Evolutionary conservation across 805 yeast species (phyloP), one percentile per base, ranked within the genome.

Genomic region (Cyberlindnera americana): DNA sequence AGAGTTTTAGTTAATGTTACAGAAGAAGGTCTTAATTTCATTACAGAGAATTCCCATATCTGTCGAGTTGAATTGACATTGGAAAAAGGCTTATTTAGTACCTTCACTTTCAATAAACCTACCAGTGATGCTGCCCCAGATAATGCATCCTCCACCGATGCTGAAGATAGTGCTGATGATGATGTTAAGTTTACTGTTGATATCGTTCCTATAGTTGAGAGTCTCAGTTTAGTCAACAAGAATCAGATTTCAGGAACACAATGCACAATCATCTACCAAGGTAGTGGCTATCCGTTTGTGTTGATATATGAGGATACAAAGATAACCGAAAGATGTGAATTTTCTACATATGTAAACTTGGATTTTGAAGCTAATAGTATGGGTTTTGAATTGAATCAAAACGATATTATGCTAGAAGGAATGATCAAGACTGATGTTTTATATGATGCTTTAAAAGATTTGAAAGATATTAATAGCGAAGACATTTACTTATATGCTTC

Each of bases 271-370:
- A 66, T 72, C 16, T 75, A 72, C 50, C 59, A 66, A 32, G 75
- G 76, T 0, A 54, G 62, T 7, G 81, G 81, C 1, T 53, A 67
- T 9, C 82, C 81, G 0, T 77, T 82, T 49, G 65, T 73, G 0
- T 44, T 81, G 16, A 69, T 73, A 4, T 79, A 78, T 57, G 80
- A 77, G 48, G 81, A 77, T 37, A 54, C 61, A 1, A 61, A 72
- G 43, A 67, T 79, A 41, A 66, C 70, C 2, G 84, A 81, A 46
- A 60, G 70, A 29, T 81, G 83, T 44, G 81, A 77, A 45, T 66
- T 81, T 35, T 59, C 70, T 1, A 77, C 84, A 0, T 57, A 61
- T 34, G 57, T 60, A 9, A 60, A 59, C 26, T 17, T 51, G n/a
- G 59, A 52, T 19, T 38, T 54, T 21, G 67, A 58, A 22, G 48